Conservation (phyloP, 106 monocot genomes). For the Chionographis japonica region DNA sequence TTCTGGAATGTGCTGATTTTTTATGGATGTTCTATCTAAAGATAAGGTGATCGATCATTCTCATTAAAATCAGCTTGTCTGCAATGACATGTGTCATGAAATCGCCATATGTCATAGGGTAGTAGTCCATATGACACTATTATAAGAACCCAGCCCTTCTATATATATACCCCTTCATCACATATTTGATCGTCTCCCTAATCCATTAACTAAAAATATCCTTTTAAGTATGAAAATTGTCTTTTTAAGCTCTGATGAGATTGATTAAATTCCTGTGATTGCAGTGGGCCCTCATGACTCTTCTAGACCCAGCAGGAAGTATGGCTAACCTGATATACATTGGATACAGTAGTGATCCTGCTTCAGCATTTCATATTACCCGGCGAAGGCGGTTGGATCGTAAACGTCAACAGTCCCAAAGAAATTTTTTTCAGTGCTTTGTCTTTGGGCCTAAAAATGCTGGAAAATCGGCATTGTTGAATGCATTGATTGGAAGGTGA, state of each 20-base stretch:
- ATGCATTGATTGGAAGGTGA: slow-evolving; percentile 77
- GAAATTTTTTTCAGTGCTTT: slow-evolving; percentile 87
- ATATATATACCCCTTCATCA: too few relatives aligned
- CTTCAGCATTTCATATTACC: slow-evolving; percentile 70
- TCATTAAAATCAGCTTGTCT: too few relatives aligned
- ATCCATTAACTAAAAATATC: too few relatives aligned
- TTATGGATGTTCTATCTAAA: too few relatives aligned
- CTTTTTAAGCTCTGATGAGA: background rate
- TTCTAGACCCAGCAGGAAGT: slow-evolving; percentile 70
- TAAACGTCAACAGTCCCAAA: slow-evolving; percentile 62
- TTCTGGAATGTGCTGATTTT: too few relatives aligned
- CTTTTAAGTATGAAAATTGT: background rate
- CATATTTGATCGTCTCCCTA: too few relatives aligned
- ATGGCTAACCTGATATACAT: slow-evolving; percentile 84
- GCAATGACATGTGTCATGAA: too few relatives aligned
- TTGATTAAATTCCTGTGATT: slow-evolving; percentile 9
- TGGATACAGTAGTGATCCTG: slow-evolving; percentile 65
- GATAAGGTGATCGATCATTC: too few relatives aligned
- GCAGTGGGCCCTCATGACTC: slow-evolving; percentile 95
- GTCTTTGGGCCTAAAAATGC: slow-evolving; percentile 86
- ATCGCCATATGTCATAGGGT: too few relatives aligned
- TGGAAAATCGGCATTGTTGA: slow-evolving; percentile 81
- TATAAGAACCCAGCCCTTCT: too few relatives aligned
- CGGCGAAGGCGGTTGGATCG: slow-evolving; percentile 74
- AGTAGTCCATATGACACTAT: too few relatives aligned